These are phyloP conservation scores for Ceratocystiopsis minuta DNA, from an alignment of 2,329 filamentous ascomycete species.

Conservation along the genomic window DNA sequence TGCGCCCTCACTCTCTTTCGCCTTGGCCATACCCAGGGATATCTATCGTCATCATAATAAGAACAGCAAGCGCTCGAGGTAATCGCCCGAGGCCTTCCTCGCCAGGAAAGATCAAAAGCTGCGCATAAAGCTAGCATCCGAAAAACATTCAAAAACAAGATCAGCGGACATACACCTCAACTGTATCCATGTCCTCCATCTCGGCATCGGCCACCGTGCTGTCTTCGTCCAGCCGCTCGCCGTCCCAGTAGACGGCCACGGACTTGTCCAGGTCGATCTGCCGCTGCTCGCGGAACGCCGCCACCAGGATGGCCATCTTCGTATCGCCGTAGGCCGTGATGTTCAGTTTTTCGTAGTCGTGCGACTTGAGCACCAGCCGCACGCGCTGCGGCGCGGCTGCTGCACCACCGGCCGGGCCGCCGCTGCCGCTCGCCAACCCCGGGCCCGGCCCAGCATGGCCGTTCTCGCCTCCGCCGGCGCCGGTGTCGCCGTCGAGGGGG, in stretches of 20 bases:
- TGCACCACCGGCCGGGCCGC: neutral
- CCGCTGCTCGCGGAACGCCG: slow-evolving; percentile 38
- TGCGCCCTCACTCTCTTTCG: neutral
- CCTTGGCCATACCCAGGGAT: no score
- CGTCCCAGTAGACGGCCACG: slow-evolving; percentile 55
- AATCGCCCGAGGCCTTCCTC: no score
- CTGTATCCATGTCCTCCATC: slow-evolving; percentile 53
- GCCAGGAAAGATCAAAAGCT: no score
- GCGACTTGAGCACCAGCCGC: slow-evolving; percentile 35
- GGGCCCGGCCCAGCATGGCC: slow-evolving; percentile 9
- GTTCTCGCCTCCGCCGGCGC: slow-evolving; percentile 4
- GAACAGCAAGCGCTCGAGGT: no score
- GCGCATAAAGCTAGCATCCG: no score
- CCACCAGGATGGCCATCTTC: slow-evolving; percentile 41
- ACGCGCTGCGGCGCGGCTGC: slow-evolving; percentile 14
- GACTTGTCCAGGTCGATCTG: slow-evolving; percentile 30
- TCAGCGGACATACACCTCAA: slow-evolving; percentile 54
- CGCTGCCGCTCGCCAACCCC: slow-evolving; percentile 9
- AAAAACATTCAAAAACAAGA: no score
- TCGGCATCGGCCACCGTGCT: slow-evolving; percentile 47
- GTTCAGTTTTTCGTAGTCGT: slow-evolving; percentile 29
- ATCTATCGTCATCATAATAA: no score
- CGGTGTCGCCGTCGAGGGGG: slow-evolving; percentile 9
- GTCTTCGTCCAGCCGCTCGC: slow-evolving; percentile 47
- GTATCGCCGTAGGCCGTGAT: slow-evolving; percentile 36